Evolutionary conservation across 306 rosid species (phyloP), one percentile per base, ranked within the genome.

Genomic region (Chamaecrista fasciculata): DNA sequence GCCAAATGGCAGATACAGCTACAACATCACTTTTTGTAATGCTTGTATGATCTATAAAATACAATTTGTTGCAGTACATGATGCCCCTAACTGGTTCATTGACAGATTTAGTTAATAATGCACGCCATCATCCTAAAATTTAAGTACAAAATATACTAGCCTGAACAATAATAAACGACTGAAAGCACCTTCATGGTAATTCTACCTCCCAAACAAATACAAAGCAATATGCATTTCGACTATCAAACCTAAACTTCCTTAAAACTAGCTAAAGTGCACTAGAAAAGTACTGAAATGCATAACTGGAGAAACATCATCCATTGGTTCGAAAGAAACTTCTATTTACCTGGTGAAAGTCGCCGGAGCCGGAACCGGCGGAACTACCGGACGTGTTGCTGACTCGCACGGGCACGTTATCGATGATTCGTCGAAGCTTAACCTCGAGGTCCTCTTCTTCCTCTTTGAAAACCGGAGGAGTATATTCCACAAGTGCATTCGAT

Each of bases 321-420:
- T 61, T 48, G 15, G n/a, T 58, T 58, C 5, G 7, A 33, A 58
- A 2, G 9, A 26, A 14, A 0, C 1, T 31, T n/a, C 16, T 3
- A 63, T 11, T 15, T 78, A 94, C 99, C 97, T 91, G 96, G 72
- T 94, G 99, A 73, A 94, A 94, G 76, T 94, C 96, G 12, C 99
- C 97, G 43, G 99, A 94, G 72, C 97, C 98, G 1, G 97, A 94
- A 69, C 96, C 97, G 10, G 95, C 99, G 14, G 95, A 94, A 50
- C 99, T 91, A 15, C 96, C 99, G 51, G 97, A 94, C 10, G 96
- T 94, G 76, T 94, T 91, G 82, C 88, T 94, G 57, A 94, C 96
- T 39, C 99, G 99, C 24, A 94, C 99, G 3, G 97, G 99, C 37
- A 94, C 97, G 52, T 94, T 90, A 19, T 94, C 97, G 11, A 91